Base-by-base conservation (phyloP, 352 stramenopile species). In the Globisporangium spinosum region DNA sequence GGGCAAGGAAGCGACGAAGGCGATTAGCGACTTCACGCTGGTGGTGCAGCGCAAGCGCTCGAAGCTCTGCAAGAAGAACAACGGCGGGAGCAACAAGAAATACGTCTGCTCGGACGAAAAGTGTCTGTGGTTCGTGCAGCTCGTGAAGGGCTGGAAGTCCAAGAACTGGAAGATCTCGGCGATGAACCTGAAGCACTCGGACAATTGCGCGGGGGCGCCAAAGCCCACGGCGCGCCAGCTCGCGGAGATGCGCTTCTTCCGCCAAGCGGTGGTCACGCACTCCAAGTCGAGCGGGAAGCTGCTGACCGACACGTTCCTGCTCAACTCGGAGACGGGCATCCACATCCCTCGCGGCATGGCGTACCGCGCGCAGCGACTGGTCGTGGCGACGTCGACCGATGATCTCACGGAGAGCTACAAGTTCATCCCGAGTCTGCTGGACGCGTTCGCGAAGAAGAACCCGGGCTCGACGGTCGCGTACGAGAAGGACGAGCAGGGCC, bases 141-240 rank as follows among this genome's bases (percentile, higher is more conserved):
- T 91, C 17, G 79, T 91, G 22, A 87, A 89, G 62, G 83, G 82
- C 0, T 91, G 82, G 78, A 94, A 94, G 69, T 86, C 81, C 38
- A 91, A 94, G 73, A 94, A 82, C 70, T 94, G 86, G 86, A 94
- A 92, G 65, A 94, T 94, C 72, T 92, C 86, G 45, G 77, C 82
- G 17, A 94, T 92, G 86, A 94, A 94, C 57, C 56, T 94, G n/a
- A 85, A 86, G 64, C 86, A 94, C 66, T 90, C 82, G 54, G 80
- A 87, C 0, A 71, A 72, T 12, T 94, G 85, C 74, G 77, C 68
- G 0, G 85, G 85, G 10, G 69, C 70, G 4, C 70, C 85, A 4
- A 90, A 91, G 69, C 85, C 85, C 10, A 91, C 85, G 0, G 82
- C 85, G n/a, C 75, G 83, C 1, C 85, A 94, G 70, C 75, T 94